Conservation (phyloP, 768 basidiomycete species). For the Neoboletus subvelutipes region DNA sequence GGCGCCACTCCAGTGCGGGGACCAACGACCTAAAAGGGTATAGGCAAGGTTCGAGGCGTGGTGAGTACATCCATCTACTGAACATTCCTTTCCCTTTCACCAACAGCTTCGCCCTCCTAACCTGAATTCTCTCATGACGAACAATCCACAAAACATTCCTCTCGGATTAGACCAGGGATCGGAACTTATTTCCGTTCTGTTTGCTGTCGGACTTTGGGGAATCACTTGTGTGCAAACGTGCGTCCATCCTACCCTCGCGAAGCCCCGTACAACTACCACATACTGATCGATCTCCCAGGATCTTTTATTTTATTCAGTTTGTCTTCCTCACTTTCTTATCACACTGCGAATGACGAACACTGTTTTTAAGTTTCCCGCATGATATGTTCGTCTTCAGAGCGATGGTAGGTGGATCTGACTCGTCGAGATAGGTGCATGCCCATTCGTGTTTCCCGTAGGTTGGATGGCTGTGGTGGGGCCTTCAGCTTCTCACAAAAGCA, state of each 20-base stretch:
- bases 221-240: conserved; percentile 25
- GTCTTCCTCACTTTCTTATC: neutral
- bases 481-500: neutral
- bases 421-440: neutral
- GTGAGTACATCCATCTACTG: neutral
- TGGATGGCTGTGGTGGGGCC: conserved; percentile 16
- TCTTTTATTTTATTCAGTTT: conserved; percentile 22
- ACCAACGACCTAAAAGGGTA: neutral
- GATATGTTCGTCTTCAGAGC: conserved; percentile 5
- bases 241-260: neutral
- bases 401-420: conserved; percentile 7
- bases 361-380: conserved; percentile 5
- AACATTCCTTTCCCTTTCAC: neutral
- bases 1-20: neutral
- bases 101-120: neutral
- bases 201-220: conserved; percentile 25
- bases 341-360: neutral
- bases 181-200: conserved; percentile 14
- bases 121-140: neutral
- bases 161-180: conserved; percentile 11
- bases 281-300: neutral
- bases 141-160: neutral
- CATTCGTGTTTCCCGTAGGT: conserved; percentile 9
- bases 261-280: neutral
- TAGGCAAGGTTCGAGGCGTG: neutral